phyloP scores from a whole-genome alignment of 2,329 filamentous ascomycete genomes.

The Myriosclerotinia duriaeana region DNA sequence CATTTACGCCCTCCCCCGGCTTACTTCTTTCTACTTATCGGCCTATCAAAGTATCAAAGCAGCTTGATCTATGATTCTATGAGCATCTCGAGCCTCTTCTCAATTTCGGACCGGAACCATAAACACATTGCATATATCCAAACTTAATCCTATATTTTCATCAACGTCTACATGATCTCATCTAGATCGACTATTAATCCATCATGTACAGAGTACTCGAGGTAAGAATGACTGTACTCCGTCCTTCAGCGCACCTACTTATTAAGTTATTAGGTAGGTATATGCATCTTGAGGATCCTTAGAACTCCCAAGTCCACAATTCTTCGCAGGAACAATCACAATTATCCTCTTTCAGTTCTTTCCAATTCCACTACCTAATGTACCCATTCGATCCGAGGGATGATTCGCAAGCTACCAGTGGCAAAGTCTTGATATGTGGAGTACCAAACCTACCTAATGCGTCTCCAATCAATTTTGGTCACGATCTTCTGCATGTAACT shows the following conservation, averaged over 20 bases:
- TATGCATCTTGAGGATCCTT: constrained; percentile 18
- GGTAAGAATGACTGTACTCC: neutral
- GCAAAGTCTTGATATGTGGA: constrained; percentile 21
- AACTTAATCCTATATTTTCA: neutral
- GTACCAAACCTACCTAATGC: constrained; percentile 16
- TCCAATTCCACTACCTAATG: constrained; percentile 2
- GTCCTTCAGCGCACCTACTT: too few relatives aligned
- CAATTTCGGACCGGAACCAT: neutral
- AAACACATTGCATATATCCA: neutral
- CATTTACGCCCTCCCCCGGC: neutral
- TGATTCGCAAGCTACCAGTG: constrained; percentile 19
- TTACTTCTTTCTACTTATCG: neutral
- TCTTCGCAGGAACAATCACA: constrained; percentile 22
- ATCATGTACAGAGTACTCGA: constrained; percentile 8
- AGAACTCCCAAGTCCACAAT: constrained; percentile 16
- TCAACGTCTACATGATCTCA: constrained; percentile 7
- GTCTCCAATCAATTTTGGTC: constrained; percentile 19
- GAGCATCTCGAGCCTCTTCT: constrained; percentile 1
- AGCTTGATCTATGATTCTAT: neutral
- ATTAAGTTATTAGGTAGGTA: neutral
- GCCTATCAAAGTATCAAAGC: neutral
- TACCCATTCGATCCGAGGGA: neutral
- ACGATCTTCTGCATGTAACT: constrained; percentile 23
- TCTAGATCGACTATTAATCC: constrained; percentile 5
- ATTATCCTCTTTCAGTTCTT: constrained; percentile 9